Conservation (phyloP, 139 green algal species). For the Picochlorum sp. region DNA sequence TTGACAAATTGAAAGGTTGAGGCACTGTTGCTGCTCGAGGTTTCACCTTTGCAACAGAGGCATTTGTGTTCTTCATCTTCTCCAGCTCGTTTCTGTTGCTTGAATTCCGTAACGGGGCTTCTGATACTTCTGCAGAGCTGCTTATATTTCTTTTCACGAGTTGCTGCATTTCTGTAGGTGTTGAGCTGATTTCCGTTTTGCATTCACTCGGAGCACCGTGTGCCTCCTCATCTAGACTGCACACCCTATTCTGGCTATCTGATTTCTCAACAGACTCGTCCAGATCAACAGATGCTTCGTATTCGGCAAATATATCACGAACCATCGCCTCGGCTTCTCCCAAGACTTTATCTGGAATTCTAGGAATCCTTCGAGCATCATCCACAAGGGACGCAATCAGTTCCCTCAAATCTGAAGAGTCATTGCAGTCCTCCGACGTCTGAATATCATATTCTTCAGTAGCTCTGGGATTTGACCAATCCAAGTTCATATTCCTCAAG, state of each 20-base stretch:
- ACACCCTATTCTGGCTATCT: background rate
- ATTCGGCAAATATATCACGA: background rate
- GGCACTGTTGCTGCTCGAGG: background rate
- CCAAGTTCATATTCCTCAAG: slow-evolving; percentile 9
- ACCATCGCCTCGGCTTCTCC: background rate
- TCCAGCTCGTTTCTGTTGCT: background rate
- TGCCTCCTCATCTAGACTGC: background rate
- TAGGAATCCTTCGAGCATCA: slow-evolving; percentile 10
- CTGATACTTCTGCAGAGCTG: background rate
- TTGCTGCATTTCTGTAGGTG: background rate
- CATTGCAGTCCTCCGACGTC: background rate
- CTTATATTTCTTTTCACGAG: background rate
- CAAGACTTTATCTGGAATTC: background rate
- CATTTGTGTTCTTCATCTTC: background rate
- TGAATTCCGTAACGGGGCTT: background rate
- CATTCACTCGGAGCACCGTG: background rate
- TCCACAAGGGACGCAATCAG: slow-evolving; percentile 4
- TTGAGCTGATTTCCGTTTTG: background rate
- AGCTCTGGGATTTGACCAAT: background rate
- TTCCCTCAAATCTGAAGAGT: slow-evolving; percentile 10
- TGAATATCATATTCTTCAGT: background rate
- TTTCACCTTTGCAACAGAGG: background rate
- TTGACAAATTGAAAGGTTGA: slow-evolving; percentile 7
- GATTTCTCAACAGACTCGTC: background rate
- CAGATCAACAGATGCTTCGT: too few relatives aligned